Evolutionary conservation across 1,139 yeast species (phyloP).

Genomic region (Blastobotrys buckinghamii): DNA sequence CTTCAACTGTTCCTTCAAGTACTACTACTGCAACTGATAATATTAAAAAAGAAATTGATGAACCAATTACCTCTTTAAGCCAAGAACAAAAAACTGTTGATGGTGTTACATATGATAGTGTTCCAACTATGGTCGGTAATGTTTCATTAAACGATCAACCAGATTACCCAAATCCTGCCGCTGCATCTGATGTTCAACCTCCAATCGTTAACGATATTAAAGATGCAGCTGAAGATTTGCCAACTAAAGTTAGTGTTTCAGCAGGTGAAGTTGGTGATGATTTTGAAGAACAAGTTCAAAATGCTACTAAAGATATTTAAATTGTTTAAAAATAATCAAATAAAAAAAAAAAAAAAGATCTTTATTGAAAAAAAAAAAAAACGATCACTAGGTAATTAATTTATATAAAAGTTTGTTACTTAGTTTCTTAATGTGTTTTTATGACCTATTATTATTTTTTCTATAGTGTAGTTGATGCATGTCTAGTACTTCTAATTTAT

Average conservation of each 20-base stretch:
- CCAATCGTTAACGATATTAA: not conserved
- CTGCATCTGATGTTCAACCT: slow-evolving; percentile 6
- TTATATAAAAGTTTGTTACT: too few species aligned
- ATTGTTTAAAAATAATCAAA: not conserved
- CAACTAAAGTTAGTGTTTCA: slow-evolving; percentile 5
- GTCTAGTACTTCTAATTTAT: too few species aligned
- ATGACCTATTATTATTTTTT: too few species aligned
- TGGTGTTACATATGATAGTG: slow-evolving; percentile 22
- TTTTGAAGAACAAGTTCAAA: slow-evolving; percentile 13
- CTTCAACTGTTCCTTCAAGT: slow-evolving; percentile 14
- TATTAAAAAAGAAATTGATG: slow-evolving; percentile 10
- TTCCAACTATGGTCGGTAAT: slow-evolving; percentile 31
- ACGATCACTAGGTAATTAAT: too few species aligned
- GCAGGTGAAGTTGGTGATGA: slow-evolving; percentile 17
- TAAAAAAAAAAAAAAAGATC: not conserved
- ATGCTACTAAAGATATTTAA: not conserved
- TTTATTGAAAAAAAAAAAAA: not conserved
- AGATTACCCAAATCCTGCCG: slow-evolving; percentile 8
- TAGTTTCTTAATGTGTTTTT: too few species aligned
- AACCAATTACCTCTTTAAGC: slow-evolving; percentile 12
- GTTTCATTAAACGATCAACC: slow-evolving; percentile 26
- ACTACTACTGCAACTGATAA: slow-evolving; percentile 12
- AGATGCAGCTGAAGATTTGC: not conserved
- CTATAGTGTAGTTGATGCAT: too few species aligned
- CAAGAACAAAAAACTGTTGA: slow-evolving; percentile 19